Base-by-base conservation (phyloP, 306 rosid species). In the Gleditsia sinensis region DNA sequence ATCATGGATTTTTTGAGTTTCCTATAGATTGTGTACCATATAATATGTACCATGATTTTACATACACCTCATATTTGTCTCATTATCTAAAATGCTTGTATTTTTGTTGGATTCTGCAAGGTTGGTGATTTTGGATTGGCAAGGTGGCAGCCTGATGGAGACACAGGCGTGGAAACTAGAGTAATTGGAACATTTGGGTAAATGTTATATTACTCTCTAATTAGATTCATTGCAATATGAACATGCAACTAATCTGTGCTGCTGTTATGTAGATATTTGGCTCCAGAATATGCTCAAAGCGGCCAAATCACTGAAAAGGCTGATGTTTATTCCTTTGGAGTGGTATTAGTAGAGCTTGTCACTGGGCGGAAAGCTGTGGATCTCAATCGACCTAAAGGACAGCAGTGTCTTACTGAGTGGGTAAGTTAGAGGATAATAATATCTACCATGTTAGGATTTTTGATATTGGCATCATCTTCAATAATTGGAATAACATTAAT, bases 121-220 rank as follows among this genome's bases (percentile, higher is more conserved):
- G 98, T 95, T 75, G 99, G 99, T 45, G 99, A 95, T 85, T 95
- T 95, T 79, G 99, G 99, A 62, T 86, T 95, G n/a, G 99, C 99
- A 57, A 90, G 99, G 85, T 95, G 99, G 99, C 99, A 95, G 77
- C 99, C 98, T 0, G 98, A 95, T 57, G 98, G 98, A 54, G 99
- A 90, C 72, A 83, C 88, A 0, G 97, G 96, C 17, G 98, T 92
- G 64, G 98, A 95, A 64, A 95, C 99, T 2, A 83, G 99, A 86
- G 99, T 95, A 10, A 95, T 95, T 61, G 99, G 99, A 79, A 95
- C 99, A 14, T 95, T 95, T 68, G 99, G 99, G 99, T 95, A 83
- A 27, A 74, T 33, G 9, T 74, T 54, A 13, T 55, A 14, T 59
- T 34, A 42, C 25, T 63, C 40, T 23, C 61, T 63, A 25, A n/a